phyloP scores from a whole-genome alignment of 768 basidiomycete genomes.

The Myochromella boudieri region DNA sequence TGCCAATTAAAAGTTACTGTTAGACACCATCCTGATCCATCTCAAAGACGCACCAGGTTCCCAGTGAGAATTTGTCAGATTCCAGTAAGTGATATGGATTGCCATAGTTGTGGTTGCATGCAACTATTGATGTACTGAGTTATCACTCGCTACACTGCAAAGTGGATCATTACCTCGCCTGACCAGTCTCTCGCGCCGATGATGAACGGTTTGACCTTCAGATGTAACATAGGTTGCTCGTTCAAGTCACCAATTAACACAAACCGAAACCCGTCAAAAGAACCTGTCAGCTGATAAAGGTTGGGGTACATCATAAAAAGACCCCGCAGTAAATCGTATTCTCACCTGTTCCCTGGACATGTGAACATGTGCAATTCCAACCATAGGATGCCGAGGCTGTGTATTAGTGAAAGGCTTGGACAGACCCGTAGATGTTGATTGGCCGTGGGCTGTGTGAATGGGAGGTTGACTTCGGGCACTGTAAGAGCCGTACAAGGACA shows the following conservation, averaged over 20 bases:
- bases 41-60: slow-evolving; percentile 68
- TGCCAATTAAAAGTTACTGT: slow-evolving; percentile 27
- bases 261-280: slow-evolving; percentile 89
- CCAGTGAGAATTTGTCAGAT: slow-evolving; percentile 96
- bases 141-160: not conserved
- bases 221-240: slow-evolving; percentile 90
- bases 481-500: slow-evolving; percentile 65
- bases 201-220: slow-evolving; percentile 83
- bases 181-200: slow-evolving; percentile 92
- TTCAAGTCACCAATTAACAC: slow-evolving; percentile 94
- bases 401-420: no score
- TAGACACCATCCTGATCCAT: not conserved
- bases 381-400: slow-evolving; percentile 13
- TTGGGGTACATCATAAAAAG: slow-evolving; percentile 3
- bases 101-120: slow-evolving; percentile 81
- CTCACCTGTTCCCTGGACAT: slow-evolving; percentile 83
- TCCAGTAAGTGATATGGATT: slow-evolving; percentile 92
- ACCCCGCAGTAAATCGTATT: not conserved
- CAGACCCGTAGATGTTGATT: no score
- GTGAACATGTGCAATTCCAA: slow-evolving; percentile 42
- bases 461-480: not conserved
- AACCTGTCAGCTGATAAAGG: slow-evolving; percentile 71
- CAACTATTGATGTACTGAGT: slow-evolving; percentile 46
- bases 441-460: no score
- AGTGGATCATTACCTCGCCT: slow-evolving; percentile 58